phyloP scores from a whole-genome alignment of 495 filamentous ascomycete genomes.

The Chaetomium cochliodes region DNA sequence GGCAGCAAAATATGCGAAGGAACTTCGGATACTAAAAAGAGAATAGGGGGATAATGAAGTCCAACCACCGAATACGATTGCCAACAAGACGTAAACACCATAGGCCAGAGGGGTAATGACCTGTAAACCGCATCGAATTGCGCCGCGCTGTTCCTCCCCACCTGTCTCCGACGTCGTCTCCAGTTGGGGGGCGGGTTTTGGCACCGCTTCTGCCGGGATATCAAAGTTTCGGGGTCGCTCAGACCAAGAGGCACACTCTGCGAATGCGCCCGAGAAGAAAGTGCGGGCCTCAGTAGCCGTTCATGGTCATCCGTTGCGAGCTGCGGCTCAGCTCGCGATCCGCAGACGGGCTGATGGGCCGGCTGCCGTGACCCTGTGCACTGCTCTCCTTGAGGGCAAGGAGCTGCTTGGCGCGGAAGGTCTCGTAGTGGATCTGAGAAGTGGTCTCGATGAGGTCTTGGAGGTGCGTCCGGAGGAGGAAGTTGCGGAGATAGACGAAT shows the following conservation, averaged over 20 bases:
- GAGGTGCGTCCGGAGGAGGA: constrained; percentile 92
- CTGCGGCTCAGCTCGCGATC: constrained; percentile 95
- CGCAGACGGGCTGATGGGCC: constrained; percentile 91
- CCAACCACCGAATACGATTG: constrained; percentile 33
- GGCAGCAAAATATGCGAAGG: constrained; percentile 30
- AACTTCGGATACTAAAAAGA: constrained; percentile 40
- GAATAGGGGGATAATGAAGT: constrained; percentile 33
- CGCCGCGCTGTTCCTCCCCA: constrained; percentile 29
- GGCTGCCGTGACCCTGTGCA: constrained; percentile 78
- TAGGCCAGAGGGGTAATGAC: constrained; percentile 34
- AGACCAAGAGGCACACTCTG: background rate
- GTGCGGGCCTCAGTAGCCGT: constrained; percentile 69
- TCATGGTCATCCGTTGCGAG: constrained; percentile 96
- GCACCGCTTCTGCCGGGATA: constrained; percentile 27
- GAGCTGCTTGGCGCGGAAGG: constrained; percentile 98
- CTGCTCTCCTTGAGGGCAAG: constrained; percentile 97
- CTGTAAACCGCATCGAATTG: constrained; percentile 28
- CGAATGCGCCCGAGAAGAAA: background rate
- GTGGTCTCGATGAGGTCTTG: constrained; percentile 99
- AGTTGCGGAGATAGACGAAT: constrained; percentile 97
- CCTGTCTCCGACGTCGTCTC: constrained; percentile 19
- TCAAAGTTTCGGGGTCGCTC: constrained; percentile 21
- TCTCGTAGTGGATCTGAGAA: constrained; percentile 99
- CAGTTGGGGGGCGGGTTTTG: constrained; percentile 7
- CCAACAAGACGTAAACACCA: constrained; percentile 37